Evolutionary conservation across 108 stramenopile genomes (phyloP).

Genomic region (Bacterosira constricta): DNA sequence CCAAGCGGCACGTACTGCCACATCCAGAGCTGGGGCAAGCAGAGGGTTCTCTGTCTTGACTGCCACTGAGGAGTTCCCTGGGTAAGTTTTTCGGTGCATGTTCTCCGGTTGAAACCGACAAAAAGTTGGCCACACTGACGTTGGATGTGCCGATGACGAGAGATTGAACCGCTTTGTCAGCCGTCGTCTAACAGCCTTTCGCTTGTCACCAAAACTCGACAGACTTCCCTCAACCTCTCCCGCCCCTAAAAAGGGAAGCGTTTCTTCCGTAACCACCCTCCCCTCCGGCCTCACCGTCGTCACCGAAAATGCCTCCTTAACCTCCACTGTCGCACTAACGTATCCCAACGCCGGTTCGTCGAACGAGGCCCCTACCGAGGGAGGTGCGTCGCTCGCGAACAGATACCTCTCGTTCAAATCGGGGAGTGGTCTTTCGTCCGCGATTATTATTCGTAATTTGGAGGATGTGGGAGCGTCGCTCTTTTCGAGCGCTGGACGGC

Average conservation of each 20-base stretch:
- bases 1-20: constrained; percentile 27
- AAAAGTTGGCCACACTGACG: background rate
- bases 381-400: constrained; percentile 84
- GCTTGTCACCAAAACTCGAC: background rate
- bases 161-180: background rate
- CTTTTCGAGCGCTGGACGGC: constrained; percentile 67
- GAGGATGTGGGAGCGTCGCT: constrained; percentile 80
- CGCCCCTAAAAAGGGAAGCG: constrained; percentile 58
- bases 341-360: constrained; percentile 86
- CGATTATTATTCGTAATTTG: constrained; percentile 69
- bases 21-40: constrained; percentile 18
- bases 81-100: constrained; percentile 44
- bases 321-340: constrained; percentile 82
- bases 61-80: constrained; percentile 68
- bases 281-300: constrained; percentile 77
- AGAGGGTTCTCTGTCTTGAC: constrained; percentile 62
- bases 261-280: constrained; percentile 74
- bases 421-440: constrained; percentile 75
- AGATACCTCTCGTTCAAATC: constrained; percentile 83
- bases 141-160: background rate
- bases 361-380: constrained; percentile 62
- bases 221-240: constrained; percentile 75
- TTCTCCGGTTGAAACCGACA: background rate
- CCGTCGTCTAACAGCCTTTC: constrained; percentile 3
- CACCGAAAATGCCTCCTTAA: constrained; percentile 75